Percentiles rank a stretch among this genome's conserved stretches.
These are phyloP conservation scores for Isochrysis galbana DNA, from an alignment of 78 protist species.

Conservation along the genomic window DNA sequence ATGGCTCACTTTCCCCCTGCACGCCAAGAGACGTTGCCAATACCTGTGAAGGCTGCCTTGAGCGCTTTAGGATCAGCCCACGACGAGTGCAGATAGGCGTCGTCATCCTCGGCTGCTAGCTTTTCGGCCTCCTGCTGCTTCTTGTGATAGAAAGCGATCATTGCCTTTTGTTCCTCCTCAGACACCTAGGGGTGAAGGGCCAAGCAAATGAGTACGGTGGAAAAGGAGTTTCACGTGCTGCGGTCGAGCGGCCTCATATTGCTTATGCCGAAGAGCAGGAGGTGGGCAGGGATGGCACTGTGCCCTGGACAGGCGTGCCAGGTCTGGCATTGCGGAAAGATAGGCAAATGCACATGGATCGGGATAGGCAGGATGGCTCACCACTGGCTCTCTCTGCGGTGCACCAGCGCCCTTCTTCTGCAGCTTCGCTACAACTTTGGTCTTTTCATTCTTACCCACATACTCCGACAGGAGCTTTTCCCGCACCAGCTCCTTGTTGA, in stretches of 20 bases:
- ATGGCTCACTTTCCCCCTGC: too few relatives aligned
- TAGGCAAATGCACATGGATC: too few relatives aligned
- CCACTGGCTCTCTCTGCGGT: slow-evolving; percentile 18
- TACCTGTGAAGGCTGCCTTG: background rate
- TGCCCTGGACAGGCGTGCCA: too few relatives aligned
- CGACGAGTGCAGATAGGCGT: background rate
- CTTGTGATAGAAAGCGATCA: slow-evolving; percentile 16
- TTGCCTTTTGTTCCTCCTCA: slow-evolving; percentile 3
- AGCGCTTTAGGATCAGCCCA: slow-evolving; percentile 20
- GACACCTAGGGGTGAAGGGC: too few relatives aligned
- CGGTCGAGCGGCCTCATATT: too few relatives aligned
- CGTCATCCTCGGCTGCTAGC: background rate
- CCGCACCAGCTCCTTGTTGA: background rate
- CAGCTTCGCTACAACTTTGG: slow-evolving; percentile 12
- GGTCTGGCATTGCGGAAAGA: too few relatives aligned
- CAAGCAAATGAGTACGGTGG: too few relatives aligned
- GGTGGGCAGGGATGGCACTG: too few relatives aligned
- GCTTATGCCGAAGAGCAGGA: too few relatives aligned
- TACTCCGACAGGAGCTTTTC: background rate
- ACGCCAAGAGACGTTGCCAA: background rate
- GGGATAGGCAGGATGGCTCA: too few relatives aligned
- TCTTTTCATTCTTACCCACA: background rate
- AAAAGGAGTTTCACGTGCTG: too few relatives aligned
- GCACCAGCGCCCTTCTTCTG: slow-evolving; percentile 35
- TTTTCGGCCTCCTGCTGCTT: slow-evolving; percentile 1